Base-by-base conservation (phyloP, 2,329 filamentous ascomycete species). In the Beauveria australis region DNA sequence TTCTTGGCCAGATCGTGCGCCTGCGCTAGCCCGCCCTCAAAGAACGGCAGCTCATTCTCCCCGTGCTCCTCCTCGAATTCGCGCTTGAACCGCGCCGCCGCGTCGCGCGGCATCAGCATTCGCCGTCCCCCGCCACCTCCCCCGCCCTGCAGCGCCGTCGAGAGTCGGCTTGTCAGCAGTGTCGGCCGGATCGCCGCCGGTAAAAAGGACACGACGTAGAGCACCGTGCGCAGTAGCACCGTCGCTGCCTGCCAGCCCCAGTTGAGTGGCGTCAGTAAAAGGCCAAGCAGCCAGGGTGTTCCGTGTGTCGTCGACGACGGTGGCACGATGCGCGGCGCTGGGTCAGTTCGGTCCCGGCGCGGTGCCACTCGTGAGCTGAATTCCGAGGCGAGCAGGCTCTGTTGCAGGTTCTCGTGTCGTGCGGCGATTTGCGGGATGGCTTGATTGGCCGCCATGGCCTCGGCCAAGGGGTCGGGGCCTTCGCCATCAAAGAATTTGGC, bases 401-500 rank as follows among this genome's bases (percentile, higher is more conserved):
- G 80, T 69, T 88, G 82, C 52, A 95, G 80, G 63, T 90, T 95
- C 69, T 95, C 89, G 65, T 88, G 85, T 64, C 90, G 81, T 16
- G 80, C 76, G 62, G 85, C 76, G 64, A 83, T 79, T 52, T 84
- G 83, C 19, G 88, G 86, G 44, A 85, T 79, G n/a, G 80, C 74
- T 63, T 87, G 80, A 41, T 53, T 47, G 8, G 82, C 80, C 53
- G 87, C 82, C 55, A 87, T 81, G 61, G 89, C 89, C 76, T 94
- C 91, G 61, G 89, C 88, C 19, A 93, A 78, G 14, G 85, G 88
- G 71, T 96, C 91, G 53, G 91, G 84, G 3, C 88, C 88, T 76
- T 97, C 94, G 67, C 94, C 94, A 69, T 99, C 94, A 72, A 97
- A 99, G 83, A 97, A 97, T 71, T 95, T 95, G 65, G 94, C 86